phyloP scores from a whole-genome alignment of 169 alveolate species.

The Perkinsus chesapeaki region DNA sequence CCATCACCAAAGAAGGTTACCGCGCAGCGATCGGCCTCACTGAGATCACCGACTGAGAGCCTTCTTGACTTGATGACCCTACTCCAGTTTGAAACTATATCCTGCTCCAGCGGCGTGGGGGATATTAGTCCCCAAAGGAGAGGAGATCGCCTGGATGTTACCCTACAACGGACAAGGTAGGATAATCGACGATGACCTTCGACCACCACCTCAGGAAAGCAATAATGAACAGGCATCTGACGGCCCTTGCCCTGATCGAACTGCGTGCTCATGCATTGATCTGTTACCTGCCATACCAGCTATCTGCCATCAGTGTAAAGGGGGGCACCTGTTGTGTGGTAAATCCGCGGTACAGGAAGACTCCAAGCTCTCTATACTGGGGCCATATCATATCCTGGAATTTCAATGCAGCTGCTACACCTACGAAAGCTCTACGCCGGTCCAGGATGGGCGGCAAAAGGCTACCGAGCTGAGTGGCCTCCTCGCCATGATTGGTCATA shows the following conservation, averaged over 20 bases:
- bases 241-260: conserved; percentile 89
- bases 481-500: conserved; percentile 90
- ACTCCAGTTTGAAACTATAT: conserved; percentile 71
- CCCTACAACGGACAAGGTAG: neutral
- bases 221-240: conserved; percentile 92
- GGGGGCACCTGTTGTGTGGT: conserved; percentile 59
- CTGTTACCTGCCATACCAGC: conserved; percentile 22
- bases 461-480: conserved; percentile 83
- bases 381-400: conserved; percentile 76
- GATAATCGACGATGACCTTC: conserved; percentile 43
- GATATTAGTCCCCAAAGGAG: conserved; percentile 88
- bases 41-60: neutral
- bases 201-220: neutral
- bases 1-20: conserved; percentile 92
- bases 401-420: conserved; percentile 61
- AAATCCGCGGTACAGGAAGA: conserved; percentile 81
- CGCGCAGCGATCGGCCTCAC: conserved; percentile 69
- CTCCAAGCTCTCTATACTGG: conserved; percentile 88
- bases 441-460: conserved; percentile 21
- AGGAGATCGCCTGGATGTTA: conserved; percentile 81
- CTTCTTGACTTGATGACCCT: neutral
- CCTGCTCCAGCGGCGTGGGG: conserved; percentile 96
- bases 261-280: conserved; percentile 46
- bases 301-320: neutral
- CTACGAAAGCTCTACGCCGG: neutral